Evolutionary conservation across 371 early-diverging fungal species (phyloP).

Genomic region (Mortierella sp.): DNA sequence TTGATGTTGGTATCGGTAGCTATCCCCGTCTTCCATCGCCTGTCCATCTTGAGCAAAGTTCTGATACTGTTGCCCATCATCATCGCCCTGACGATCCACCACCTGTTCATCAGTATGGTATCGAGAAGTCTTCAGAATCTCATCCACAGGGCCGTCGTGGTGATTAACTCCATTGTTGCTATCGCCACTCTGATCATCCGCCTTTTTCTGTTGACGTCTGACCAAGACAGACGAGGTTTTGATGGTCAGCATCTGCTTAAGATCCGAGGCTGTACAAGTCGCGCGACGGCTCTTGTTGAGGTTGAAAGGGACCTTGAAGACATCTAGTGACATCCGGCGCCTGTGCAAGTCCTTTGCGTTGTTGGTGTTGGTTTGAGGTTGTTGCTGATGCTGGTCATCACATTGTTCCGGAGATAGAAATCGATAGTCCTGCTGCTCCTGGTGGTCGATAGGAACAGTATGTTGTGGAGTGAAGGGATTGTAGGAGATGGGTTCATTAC

Average conservation of each 20-base stretch:
- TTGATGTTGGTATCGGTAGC: not conserved
- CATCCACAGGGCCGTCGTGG: not conserved
- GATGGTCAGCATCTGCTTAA: conserved; percentile 5
- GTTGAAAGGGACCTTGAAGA: conserved; percentile 34
- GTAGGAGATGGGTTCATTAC: not conserved
- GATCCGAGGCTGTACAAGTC: conserved; percentile 29
- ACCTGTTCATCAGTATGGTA: conserved; percentile 26
- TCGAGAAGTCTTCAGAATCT: conserved; percentile 29
- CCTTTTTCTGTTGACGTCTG: not conserved
- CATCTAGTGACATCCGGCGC: conserved; percentile 37
- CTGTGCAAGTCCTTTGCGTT: not conserved
- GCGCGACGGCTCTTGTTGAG: conserved; percentile 43
- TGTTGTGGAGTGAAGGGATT: not conserved
- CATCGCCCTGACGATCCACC: not conserved
- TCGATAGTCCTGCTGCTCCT: not conserved
- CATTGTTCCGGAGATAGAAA: not conserved
- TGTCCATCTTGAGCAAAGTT: not conserved
- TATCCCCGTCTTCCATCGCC: not conserved
- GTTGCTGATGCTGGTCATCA: not conserved
- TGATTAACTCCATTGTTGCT: not conserved
- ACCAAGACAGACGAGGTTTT: not conserved
- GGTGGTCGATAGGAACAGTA: not conserved
- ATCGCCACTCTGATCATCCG: not conserved
- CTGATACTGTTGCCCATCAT: not conserved
- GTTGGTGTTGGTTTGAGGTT: not conserved